These are phyloP conservation scores for Colletotrichum filicis DNA, from an alignment of 2,329 filamentous ascomycete species.

Conservation along the genomic window DNA sequence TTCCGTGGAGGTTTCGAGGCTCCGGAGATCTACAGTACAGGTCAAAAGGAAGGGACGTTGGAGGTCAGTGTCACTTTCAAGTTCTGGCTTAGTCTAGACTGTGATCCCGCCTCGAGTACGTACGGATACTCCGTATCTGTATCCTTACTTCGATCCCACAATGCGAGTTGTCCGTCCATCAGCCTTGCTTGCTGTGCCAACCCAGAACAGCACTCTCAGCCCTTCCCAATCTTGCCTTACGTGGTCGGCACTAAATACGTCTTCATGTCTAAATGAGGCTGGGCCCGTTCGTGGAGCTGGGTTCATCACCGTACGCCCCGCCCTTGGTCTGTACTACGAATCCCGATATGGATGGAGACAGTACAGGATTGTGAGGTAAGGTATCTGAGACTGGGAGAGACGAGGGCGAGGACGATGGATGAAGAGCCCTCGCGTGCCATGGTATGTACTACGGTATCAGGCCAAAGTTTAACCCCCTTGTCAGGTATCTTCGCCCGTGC, in stretches of 20 bases:
- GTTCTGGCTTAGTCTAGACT: neutral
- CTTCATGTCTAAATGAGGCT: constrained; percentile 57
- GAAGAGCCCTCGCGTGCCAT: neutral
- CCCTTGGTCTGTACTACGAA: constrained; percentile 44
- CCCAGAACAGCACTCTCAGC: constrained; percentile 34
- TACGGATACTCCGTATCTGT: neutral
- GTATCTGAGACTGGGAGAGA: neutral
- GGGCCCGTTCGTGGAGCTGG: constrained; percentile 52
- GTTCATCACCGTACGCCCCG: constrained; percentile 55
- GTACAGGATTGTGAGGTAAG: neutral
- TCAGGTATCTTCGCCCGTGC: no score
- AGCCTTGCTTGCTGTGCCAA: constrained; percentile 41
- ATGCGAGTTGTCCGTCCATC: constrained; percentile 37
- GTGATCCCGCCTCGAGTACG: neutral
- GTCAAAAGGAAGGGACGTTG: neutral
- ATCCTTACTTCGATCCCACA: neutral
- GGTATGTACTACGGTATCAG: no score
- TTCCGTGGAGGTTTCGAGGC: neutral
- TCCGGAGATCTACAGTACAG: neutral
- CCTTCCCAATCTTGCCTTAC: constrained; percentile 4
- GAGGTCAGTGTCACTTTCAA: neutral
- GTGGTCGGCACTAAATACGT: constrained; percentile 1
- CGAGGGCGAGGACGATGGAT: neutral
- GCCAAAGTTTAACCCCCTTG: no score
- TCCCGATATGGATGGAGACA: neutral